Conservation (phyloP, 2,329 filamentous ascomycete genomes). For the Pseudopyrenochaeta lycopersici region DNA sequence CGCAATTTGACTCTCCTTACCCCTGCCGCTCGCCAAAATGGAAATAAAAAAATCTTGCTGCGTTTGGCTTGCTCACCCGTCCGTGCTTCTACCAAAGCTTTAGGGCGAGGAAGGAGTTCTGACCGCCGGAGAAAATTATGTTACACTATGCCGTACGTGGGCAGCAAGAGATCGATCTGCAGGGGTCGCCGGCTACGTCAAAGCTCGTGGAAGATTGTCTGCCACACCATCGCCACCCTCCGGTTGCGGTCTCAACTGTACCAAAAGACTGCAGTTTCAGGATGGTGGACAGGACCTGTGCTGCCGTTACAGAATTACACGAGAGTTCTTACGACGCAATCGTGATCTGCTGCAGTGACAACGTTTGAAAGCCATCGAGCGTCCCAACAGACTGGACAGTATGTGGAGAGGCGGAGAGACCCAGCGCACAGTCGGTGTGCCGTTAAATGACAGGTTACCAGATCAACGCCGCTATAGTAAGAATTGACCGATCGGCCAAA, state of each 20-base stretch:
- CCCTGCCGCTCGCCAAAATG: slow-evolving; percentile 28
- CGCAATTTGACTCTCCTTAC: slow-evolving; percentile 33
- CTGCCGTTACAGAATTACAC: slow-evolving; percentile 25
- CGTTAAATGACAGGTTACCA: slow-evolving; percentile 32
- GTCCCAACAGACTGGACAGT: slow-evolving; percentile 38
- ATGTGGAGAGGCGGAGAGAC: slow-evolving; percentile 35
- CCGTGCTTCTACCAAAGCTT: slow-evolving; percentile 8
- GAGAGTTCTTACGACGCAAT: slow-evolving; percentile 15
- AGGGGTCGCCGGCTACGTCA: slow-evolving; percentile 27
- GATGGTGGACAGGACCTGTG: slow-evolving; percentile 21
- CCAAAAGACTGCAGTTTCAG: slow-evolving; percentile 27
- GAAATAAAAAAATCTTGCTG: slow-evolving; percentile 4
- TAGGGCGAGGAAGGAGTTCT: slow-evolving; percentile 5
- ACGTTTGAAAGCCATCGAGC: slow-evolving; percentile 9
- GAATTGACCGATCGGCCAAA: neutral
- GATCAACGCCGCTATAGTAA: slow-evolving; percentile 6
- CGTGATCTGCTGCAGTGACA: slow-evolving; percentile 13
- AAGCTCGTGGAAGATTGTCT: slow-evolving; percentile 23
- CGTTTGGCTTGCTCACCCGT: slow-evolving; percentile 2
- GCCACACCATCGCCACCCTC: slow-evolving; percentile 25
- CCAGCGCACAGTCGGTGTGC: slow-evolving; percentile 19
- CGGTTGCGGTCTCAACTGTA: slow-evolving; percentile 15
- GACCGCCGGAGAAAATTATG: slow-evolving; percentile 5
- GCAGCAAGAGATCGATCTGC: slow-evolving; percentile 27
- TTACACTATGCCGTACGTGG: slow-evolving; percentile 17